Evolutionary conservation across 257 asterid genomes (phyloP), one percentile per base, ranked within the genome.

Genomic region (Fraxinus pennsylvanica): DNA sequence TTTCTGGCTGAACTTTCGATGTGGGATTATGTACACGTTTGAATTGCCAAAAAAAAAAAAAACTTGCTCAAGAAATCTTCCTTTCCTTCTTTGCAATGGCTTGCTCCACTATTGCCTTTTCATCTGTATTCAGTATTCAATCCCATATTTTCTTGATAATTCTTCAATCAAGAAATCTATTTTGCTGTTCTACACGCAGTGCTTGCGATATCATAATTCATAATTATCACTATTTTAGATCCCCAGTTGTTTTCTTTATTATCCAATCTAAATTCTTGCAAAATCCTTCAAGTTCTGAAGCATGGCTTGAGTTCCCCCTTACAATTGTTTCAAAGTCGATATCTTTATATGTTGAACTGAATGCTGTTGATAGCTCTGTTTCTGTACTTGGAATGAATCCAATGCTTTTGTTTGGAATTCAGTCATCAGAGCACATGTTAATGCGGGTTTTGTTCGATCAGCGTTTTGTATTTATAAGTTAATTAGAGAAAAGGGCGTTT

Each of bases 401-500:
- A 71, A 67, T 41, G 43, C 83, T 3, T 78, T 41, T 65, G 73
- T 67, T 30, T 89, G 92, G 92, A 89, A 89, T 78, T 59, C 73
- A 17, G 57, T 79, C 41, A 68, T 87, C 27, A 84, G 84, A 74
- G 78, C 82, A 74, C 83, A 73, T 43, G 78, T 80, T 45, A 74
- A 67, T 68, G 71, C 79, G 22, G 87, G 88, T 30, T 59, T 47
- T 5, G 4, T 15, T 41, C 82, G 76, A 69, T 76, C 84, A 25
- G 88, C 84, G 1, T 47, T 89, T 72, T 30, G 17, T 74, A 81
- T 83, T n/a, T 87, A 72, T 30, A 81, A 76, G 70, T 63, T 63
- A 50, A 88, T 88, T 90, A 85, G 88, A 76, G 21, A 66, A 67
- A 80, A 63, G 52, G 87, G 85, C 27, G 78, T 89, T 45, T 29